Conservation (phyloP, 495 filamentous ascomycete genomes). For the Bombardia bombarda region DNA sequence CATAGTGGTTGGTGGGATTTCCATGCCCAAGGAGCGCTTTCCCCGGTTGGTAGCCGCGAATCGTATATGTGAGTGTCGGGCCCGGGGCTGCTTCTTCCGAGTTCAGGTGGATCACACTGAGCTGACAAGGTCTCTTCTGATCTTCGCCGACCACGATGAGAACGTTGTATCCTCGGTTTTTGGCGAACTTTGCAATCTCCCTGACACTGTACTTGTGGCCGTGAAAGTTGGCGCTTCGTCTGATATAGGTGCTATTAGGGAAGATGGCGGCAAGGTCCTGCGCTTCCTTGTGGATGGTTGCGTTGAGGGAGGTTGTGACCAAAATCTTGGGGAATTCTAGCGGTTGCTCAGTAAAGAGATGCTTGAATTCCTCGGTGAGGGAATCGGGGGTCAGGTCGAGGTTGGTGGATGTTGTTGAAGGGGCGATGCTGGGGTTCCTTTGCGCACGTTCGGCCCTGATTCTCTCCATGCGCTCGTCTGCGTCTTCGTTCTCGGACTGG, state of each 20-base stretch:
- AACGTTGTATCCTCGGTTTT: constrained; percentile 66
- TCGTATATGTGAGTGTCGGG: constrained; percentile 64
- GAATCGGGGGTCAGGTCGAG: constrained; percentile 63
- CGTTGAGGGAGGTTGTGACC: constrained; percentile 81
- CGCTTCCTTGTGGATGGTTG: constrained; percentile 75
- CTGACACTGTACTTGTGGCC: constrained; percentile 79
- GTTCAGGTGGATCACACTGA: constrained; percentile 71
- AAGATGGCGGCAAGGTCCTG: constrained; percentile 69
- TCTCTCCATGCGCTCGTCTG: constrained; percentile 21
- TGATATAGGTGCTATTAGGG: constrained; percentile 79
- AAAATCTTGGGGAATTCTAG: constrained; percentile 66
- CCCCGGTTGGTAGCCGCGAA: constrained; percentile 80
- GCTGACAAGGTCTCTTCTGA: constrained; percentile 63
- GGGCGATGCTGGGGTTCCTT: constrained; percentile 41
- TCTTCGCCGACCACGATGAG: constrained; percentile 80
- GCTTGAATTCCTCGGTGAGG: constrained; percentile 66
- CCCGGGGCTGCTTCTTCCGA: constrained; percentile 50
- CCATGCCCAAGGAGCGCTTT: constrained; percentile 82
- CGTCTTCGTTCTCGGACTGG: constrained; percentile 29
- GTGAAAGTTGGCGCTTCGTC: constrained; percentile 69
- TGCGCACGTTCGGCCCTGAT: constrained; percentile 42
- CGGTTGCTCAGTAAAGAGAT: constrained; percentile 63
- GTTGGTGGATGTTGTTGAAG: constrained; percentile 62
- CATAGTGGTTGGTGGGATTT: constrained; percentile 74
- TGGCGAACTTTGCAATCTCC: constrained; percentile 82